These are phyloP conservation scores for Leccinum ochraceum DNA, from an alignment of 768 basidiomycete species.

Conservation along the genomic window DNA sequence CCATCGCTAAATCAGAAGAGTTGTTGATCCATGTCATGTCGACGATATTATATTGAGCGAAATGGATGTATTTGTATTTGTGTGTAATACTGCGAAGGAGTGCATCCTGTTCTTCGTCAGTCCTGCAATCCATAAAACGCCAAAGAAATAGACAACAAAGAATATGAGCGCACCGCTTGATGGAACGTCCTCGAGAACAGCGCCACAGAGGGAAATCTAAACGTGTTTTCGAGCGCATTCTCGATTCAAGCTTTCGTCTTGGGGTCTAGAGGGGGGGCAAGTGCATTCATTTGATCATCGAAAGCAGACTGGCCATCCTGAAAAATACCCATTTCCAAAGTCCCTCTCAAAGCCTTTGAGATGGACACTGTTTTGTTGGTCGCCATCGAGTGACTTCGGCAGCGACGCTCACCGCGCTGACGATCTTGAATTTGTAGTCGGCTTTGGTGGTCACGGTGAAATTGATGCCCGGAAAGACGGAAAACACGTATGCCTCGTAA, in stretches of 20 bases:
- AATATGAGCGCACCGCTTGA: constrained; percentile 65
- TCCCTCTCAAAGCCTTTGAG: constrained; percentile 34
- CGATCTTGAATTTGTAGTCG: constrained; percentile 94
- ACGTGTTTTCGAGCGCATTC: constrained; percentile 75
- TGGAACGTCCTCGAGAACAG: constrained; percentile 92
- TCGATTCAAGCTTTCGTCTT: constrained; percentile 89
- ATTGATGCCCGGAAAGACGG: constrained; percentile 76
- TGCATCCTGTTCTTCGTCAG: constrained; percentile 78
- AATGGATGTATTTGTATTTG: neutral
- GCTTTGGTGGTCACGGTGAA: constrained; percentile 94
- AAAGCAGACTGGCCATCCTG: constrained; percentile 47
- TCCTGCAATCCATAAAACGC: constrained; percentile 47
- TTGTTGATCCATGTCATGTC: neutral
- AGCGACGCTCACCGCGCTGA: constrained; percentile 94
- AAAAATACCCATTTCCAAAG: constrained; percentile 88
- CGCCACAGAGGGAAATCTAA: constrained; percentile 88
- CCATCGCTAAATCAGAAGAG: constrained; percentile 10
- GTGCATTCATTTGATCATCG: neutral
- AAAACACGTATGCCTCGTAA: constrained; percentile 82
- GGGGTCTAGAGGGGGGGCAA: constrained; percentile 60
- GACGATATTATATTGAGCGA: neutral
- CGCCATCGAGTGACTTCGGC: constrained; percentile 85
- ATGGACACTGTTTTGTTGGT: constrained; percentile 3
- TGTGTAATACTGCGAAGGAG: constrained; percentile 30
- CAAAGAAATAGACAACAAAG: neutral